phyloP scores from a whole-genome alignment of 306 rosid species.

The Rosa persica region DNA sequence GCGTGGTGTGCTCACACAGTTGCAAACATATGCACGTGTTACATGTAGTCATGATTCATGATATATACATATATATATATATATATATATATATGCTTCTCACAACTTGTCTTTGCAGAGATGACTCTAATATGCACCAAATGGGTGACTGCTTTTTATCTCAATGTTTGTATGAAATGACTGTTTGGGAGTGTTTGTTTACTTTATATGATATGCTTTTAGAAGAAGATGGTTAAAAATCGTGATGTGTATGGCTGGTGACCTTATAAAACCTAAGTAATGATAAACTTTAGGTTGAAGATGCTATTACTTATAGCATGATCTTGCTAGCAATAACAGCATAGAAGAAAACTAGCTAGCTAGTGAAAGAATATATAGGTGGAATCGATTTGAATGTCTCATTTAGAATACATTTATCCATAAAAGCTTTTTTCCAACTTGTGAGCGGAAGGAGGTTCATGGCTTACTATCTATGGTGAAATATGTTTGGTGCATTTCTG shows the following conservation, averaged over 20 bases:
- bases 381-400: conserved; percentile 29
- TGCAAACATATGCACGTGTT: conserved; percentile 14
- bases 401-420: conserved; percentile 22
- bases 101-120: conserved; percentile 17
- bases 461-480: conserved; percentile 57
- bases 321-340: neutral
- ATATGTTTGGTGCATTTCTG: conserved; percentile 39
- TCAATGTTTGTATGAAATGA: neutral
- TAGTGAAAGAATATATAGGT: neutral
- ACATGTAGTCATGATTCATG: neutral
- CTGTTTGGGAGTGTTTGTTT: neutral
- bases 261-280: neutral
- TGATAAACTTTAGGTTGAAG: conserved; percentile 11
- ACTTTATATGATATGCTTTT: neutral
- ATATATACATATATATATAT: neutral
- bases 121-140: conserved; percentile 1
- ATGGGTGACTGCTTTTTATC: conserved; percentile 16
- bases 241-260: neutral
- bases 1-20: conserved; percentile 5
- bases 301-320: conserved; percentile 9
- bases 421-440: conserved; percentile 27
- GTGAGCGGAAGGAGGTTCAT: conserved; percentile 57
- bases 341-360: neutral
- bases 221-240: neutral
- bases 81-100: neutral